Conservation (phyloP, 495 filamentous ascomycete genomes). For the Neurospora hispaniola region DNA sequence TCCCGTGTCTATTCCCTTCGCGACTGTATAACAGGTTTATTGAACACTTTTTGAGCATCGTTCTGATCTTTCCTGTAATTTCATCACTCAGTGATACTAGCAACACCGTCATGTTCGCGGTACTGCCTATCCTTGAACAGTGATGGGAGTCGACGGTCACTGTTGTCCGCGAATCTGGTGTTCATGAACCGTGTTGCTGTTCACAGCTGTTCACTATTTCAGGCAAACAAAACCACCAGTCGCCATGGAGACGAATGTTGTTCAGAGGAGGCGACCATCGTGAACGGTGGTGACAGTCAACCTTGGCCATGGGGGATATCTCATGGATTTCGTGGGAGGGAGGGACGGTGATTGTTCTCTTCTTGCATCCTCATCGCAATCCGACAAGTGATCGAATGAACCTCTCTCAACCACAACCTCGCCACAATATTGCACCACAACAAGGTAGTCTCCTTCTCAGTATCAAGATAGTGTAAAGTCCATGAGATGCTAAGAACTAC, state of each 20-base stretch:
- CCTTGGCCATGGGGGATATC: neutral
- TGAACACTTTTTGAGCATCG: neutral
- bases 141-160: neutral
- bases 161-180: neutral
- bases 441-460: neutral
- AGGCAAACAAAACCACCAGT: neutral
- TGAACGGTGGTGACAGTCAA: neutral
- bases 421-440: neutral
- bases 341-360: neutral
- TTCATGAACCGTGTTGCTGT: neutral
- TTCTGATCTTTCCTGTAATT: neutral
- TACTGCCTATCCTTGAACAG: neutral
- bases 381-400: neutral
- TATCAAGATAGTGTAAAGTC: neutral
- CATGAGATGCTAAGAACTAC: neutral
- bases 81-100: fast-evolving
- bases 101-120: neutral
- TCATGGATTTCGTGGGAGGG: neutral
- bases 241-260: neutral
- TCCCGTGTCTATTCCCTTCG: no score
- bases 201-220: neutral
- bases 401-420: neutral
- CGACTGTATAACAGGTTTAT: no score
- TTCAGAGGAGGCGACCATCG: neutral
- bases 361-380: neutral